Percentiles rank a stretch among this genome's conserved stretches.
These are phyloP conservation scores for Allium cepa DNA, from an alignment of 106 monocot genomes.

Conservation along the genomic window DNA sequence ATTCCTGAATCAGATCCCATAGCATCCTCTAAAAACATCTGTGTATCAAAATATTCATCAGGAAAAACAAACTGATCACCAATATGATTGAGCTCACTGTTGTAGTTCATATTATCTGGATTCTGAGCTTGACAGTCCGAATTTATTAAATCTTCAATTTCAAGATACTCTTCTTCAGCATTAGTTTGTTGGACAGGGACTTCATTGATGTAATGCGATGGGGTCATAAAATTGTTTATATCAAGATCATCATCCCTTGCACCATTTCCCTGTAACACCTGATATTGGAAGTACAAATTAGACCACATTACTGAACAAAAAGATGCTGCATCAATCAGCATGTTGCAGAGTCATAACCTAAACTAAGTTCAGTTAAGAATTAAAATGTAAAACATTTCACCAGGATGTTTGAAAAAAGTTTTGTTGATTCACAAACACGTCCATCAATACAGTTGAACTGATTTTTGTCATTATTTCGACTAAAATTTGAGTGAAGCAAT, in stretches of 20 bases:
- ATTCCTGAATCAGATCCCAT: conserved; percentile 15
- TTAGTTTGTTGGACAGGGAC: conserved; percentile 1
- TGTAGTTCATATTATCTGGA: conserved; percentile 15
- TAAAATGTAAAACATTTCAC: neutral
- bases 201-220: conserved; percentile 2
- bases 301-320: neutral
- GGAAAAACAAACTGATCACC: conserved; percentile 25
- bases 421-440: neutral
- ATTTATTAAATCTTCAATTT: conserved; percentile 57
- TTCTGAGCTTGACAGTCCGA: conserved; percentile 4
- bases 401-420: neutral
- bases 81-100: neutral
- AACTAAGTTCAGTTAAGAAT: neutral
- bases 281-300: neutral
- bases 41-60: conserved; percentile 44
- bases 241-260: neutral
- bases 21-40: conserved; percentile 23
- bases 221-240: conserved; percentile 1
- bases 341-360: neutral
- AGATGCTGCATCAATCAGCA: neutral
- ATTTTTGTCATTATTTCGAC: neutral
- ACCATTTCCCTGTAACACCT: conserved; percentile 21
- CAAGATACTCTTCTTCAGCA: conserved; percentile 51
- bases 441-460: neutral
- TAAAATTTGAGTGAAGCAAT: neutral